These are phyloP conservation scores for Globisporangium iwayamae DNA, from an alignment of 352 stramenopile species.

Conservation along the genomic window DNA sequence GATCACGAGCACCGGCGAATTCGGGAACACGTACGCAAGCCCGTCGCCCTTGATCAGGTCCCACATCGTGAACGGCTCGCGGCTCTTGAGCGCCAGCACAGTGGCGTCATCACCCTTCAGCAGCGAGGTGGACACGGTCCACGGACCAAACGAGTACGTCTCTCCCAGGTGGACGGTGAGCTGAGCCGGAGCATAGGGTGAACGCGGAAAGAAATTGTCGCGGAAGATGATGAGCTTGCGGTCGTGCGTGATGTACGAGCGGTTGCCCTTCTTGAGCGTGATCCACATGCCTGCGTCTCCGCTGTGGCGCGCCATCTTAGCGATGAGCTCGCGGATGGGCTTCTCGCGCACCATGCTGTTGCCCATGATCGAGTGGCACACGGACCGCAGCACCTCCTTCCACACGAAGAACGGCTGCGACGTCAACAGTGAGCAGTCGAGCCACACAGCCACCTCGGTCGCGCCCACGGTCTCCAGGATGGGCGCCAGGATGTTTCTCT, in stretches of 20 bases:
- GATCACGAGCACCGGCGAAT: slow-evolving; percentile 49
- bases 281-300: slow-evolving; percentile 62
- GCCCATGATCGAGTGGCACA: slow-evolving; percentile 79
- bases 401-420: slow-evolving; percentile 81
- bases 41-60: slow-evolving; percentile 46
- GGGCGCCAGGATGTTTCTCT: slow-evolving; percentile 45
- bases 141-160: slow-evolving; percentile 52
- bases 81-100: slow-evolving; percentile 23
- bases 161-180: slow-evolving; percentile 28
- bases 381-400: slow-evolving; percentile 80
- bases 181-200: slow-evolving; percentile 19
- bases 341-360: slow-evolving; percentile 86
- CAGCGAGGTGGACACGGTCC: slow-evolving; percentile 42
- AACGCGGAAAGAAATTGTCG: slow-evolving; percentile 59
- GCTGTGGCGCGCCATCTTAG: slow-evolving; percentile 55
- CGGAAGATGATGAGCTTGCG: slow-evolving; percentile 76
- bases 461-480: slow-evolving; percentile 58
- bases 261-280: slow-evolving; percentile 81
- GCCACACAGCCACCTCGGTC: slow-evolving; percentile 67
- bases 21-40: slow-evolving; percentile 62
- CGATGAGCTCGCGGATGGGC: slow-evolving; percentile 69
- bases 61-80: slow-evolving; percentile 49
- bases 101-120: slow-evolving; percentile 21
- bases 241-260: slow-evolving; percentile 68
- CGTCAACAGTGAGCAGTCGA: slow-evolving; percentile 51